Evolutionary conservation across 2,329 filamentous ascomycete genomes (phyloP).

Genomic region (Trichoderma koningiopsis): DNA sequence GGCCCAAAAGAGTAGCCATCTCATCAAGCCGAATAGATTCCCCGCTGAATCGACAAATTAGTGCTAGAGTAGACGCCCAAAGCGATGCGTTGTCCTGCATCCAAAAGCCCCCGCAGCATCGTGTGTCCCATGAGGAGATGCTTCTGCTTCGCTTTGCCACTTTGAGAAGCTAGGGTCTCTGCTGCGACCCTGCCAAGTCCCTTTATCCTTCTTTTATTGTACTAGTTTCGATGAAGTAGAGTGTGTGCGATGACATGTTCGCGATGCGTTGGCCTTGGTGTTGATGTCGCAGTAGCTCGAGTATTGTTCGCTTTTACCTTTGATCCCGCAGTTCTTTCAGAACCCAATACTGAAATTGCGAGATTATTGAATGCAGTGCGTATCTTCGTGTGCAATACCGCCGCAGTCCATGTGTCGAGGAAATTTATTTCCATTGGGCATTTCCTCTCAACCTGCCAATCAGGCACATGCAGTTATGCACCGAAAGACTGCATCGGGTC

Average conservation of each 20-base stretch:
- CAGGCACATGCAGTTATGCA: background rate
- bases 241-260: background rate
- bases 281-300: background rate
- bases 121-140: background rate
- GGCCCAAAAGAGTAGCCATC: background rate
- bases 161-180: background rate
- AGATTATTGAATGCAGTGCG: background rate
- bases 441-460: background rate
- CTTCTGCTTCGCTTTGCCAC: background rate
- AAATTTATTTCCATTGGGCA: background rate
- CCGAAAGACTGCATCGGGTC: background rate
- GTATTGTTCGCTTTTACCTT: background rate
- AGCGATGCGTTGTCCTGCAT: conserved; percentile 30
- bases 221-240: background rate
- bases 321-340: background rate
- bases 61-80: conserved; percentile 11
- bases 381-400: background rate
- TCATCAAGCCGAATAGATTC: background rate
- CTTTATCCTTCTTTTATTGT: background rate
- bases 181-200: background rate
- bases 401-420: background rate
- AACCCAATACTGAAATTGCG: background rate
- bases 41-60: background rate
- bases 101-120: conserved; percentile 16
- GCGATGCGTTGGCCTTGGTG: background rate